These are phyloP conservation scores for Saccharomyces hybrid DNA, from an alignment of 1,139 yeast species.

Conservation along the genomic window DNA sequence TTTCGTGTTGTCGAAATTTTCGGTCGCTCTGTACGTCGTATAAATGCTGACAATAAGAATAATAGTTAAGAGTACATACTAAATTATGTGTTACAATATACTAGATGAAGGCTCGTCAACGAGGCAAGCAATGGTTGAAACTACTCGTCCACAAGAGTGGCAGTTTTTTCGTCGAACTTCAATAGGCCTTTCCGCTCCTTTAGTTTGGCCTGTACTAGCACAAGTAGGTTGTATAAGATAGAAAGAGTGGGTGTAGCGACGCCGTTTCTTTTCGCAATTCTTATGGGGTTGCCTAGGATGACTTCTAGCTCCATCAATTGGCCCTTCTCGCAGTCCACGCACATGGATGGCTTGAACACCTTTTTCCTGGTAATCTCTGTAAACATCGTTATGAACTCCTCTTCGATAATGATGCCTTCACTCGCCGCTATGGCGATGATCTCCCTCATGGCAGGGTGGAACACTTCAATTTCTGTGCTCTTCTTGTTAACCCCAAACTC, in stretches of 20 bases:
- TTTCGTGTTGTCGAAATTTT: neutral
- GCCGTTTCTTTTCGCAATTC: constrained; percentile 38
- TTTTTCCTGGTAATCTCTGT: constrained; percentile 37
- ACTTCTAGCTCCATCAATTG: constrained; percentile 52
- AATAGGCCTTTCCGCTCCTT: constrained; percentile 30
- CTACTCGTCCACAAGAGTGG: neutral
- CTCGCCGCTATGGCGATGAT: constrained; percentile 44
- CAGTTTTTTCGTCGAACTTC: constrained; percentile 22
- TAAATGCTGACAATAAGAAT: neutral
- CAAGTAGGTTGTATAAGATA: constrained; percentile 32
- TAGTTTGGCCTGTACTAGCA: constrained; percentile 32
- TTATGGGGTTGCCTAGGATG: constrained; percentile 51
- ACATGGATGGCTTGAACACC: constrained; percentile 55
- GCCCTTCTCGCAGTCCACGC: constrained; percentile 45
- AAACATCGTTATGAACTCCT: constrained; percentile 37
- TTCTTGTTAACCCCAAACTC: constrained; percentile 33
- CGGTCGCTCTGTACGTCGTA: constrained; percentile 1
- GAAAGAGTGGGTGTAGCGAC: constrained; percentile 33
- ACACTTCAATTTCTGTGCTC: constrained; percentile 38
- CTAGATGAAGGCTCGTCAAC: neutral
- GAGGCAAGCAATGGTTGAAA: neutral
- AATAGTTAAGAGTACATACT: neutral
- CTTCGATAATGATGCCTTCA: constrained; percentile 39
- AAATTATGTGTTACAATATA: neutral
- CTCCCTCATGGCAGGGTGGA: constrained; percentile 47